Conservation (phyloP, 306 rosid genomes). For the Sicyos baderoa region DNA sequence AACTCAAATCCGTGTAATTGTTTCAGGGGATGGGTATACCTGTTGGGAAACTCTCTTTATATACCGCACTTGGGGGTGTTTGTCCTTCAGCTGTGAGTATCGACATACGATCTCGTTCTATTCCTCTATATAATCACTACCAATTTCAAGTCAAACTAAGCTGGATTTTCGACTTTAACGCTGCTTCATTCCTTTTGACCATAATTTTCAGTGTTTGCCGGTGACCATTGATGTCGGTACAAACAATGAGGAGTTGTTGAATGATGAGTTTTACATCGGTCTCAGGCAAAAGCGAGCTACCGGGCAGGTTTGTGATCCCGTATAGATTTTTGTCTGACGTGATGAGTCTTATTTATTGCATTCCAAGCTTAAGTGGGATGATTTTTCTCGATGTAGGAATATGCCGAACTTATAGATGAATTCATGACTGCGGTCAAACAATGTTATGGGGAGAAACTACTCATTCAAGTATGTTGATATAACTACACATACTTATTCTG, state of each 20-base stretch:
- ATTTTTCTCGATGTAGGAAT: slow-evolving; percentile 46
- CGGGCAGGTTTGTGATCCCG: slow-evolving; percentile 52
- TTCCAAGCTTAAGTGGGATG: slow-evolving; percentile 15
- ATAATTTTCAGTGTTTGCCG: slow-evolving; percentile 77
- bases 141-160: not conserved
- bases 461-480: slow-evolving; percentile 52
- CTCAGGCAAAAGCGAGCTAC: slow-evolving; percentile 83
- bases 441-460: slow-evolving; percentile 81
- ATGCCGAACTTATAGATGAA: slow-evolving; percentile 70
- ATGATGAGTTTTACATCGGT: slow-evolving; percentile 87
- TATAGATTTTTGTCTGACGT: no score
- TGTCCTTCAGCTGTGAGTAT: slow-evolving; percentile 82
- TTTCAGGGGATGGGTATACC: slow-evolving; percentile 99
- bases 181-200: slow-evolving; percentile 4
- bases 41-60: slow-evolving; percentile 84
- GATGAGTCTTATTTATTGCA: not conserved
- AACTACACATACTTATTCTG: not conserved
- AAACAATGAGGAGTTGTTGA: slow-evolving; percentile 75
- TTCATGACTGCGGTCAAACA: slow-evolving; percentile 88
- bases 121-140: slow-evolving; percentile 12
- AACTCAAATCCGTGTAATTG: slow-evolving; percentile 5
- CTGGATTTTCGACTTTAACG: not conserved
- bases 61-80: slow-evolving; percentile 93
- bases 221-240: slow-evolving; percentile 98
- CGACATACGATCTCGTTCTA: slow-evolving; percentile 1